Conservation (phyloP, 129 eudicot species). For the Apium graveolens region DNA sequence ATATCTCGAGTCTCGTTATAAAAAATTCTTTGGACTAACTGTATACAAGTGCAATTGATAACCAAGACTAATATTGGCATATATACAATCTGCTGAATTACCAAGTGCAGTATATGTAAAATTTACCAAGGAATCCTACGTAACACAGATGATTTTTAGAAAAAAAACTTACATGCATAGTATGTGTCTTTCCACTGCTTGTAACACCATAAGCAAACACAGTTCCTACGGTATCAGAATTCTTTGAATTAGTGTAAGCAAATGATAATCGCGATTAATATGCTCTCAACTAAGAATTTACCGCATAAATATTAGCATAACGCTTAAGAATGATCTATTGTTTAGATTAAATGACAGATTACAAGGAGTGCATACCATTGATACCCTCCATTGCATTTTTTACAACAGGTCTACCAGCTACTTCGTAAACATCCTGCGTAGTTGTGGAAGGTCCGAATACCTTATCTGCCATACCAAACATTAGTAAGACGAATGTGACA, state of each 20-base stretch:
- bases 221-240: slow-evolving; percentile 56
- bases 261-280: not conserved
- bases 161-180: slow-evolving; percentile 83
- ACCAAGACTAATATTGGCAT: not conserved
- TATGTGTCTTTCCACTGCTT: slow-evolving; percentile 99
- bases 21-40: too few species aligned
- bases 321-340: not conserved
- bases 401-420: slow-evolving; percentile 88
- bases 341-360: not conserved
- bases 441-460: slow-evolving; percentile 71
- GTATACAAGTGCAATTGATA: not conserved
- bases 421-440: slow-evolving; percentile 91
- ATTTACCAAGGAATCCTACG: not conserved
- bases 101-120: not conserved
- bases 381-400: slow-evolving; percentile 97
- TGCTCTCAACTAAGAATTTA: slow-evolving; percentile 4
- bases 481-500: not conserved
- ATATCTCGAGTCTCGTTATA: not conserved
- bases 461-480: slow-evolving; percentile 46
- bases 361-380: slow-evolving; percentile 50
- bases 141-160: not conserved
- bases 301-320: not conserved
- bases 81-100: not conserved
- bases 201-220: slow-evolving; percentile 99
- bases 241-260: slow-evolving; percentile 19